These are phyloP conservation scores for Fomitopsis pulvina DNA, from an alignment of 768 basidiomycete species.

Conservation along the genomic window DNA sequence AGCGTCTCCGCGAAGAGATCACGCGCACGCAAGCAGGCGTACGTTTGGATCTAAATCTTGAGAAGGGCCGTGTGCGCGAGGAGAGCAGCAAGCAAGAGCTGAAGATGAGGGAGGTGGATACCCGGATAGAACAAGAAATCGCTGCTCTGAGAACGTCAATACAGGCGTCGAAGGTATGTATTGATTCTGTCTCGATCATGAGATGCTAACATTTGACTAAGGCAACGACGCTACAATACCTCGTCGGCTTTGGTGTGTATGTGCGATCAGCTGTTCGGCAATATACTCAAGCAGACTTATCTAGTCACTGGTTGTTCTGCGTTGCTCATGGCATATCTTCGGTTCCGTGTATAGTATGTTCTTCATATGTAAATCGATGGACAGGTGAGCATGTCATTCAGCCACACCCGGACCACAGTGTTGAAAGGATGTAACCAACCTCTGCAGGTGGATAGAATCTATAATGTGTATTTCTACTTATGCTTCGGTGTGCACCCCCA, in stretches of 20 bases:
- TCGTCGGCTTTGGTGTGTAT: constrained; percentile 77
- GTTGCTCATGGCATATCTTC: constrained; percentile 80
- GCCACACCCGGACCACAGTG: no score
- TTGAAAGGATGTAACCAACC: background rate
- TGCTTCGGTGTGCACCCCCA: no score
- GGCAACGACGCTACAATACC: constrained; percentile 83
- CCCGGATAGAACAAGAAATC: constrained; percentile 94
- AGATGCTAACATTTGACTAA: constrained; percentile 18
- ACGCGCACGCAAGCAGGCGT: constrained; percentile 91
- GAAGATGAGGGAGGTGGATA: constrained; percentile 97
- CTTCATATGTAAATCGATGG: background rate
- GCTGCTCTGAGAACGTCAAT: constrained; percentile 78
- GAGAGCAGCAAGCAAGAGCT: constrained; percentile 87
- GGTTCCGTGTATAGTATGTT: constrained; percentile 43
- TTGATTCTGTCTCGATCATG: background rate
- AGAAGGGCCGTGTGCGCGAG: constrained; percentile 94
- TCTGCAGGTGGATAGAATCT: background rate
- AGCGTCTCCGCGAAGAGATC: constrained; percentile 86
- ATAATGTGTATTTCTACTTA: background rate
- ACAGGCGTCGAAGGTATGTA: constrained; percentile 70
- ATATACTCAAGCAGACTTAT: background rate
- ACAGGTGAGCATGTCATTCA: background rate
- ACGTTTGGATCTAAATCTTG: constrained; percentile 88
- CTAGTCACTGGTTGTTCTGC: constrained; percentile 83
- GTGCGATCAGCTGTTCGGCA: background rate